phyloP scores from a whole-genome alignment of 2,329 filamentous ascomycete genomes.

The Sphaerulina musiva region DNA sequence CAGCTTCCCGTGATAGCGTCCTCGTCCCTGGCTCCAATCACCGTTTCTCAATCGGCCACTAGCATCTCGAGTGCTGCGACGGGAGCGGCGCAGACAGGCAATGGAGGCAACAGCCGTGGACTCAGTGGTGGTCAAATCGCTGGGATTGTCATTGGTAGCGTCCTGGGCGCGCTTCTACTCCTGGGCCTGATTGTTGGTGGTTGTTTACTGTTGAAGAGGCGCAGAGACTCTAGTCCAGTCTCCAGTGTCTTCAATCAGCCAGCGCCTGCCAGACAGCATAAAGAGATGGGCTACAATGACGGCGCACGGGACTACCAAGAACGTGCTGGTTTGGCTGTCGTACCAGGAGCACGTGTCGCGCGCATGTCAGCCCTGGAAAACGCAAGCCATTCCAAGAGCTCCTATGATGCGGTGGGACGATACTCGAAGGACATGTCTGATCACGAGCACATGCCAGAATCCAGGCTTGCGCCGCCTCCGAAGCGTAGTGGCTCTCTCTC shows the following conservation, averaged over 20 bases:
- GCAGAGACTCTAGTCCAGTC: constrained; percentile 53
- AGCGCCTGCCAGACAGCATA: constrained; percentile 49
- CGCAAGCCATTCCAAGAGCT: constrained; percentile 51
- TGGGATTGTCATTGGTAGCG: constrained; percentile 76
- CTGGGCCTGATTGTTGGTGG: constrained; percentile 54
- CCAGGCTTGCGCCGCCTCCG: constrained; percentile 53
- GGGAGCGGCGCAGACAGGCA: constrained; percentile 28
- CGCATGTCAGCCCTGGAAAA: constrained; percentile 92
- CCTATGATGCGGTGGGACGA: constrained; percentile 23
- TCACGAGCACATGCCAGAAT: constrained; percentile 53
- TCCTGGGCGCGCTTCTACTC: constrained; percentile 66
- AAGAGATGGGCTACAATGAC: constrained; percentile 39
- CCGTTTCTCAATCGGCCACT: constrained; percentile 56
- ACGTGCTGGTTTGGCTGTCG: constrained; percentile 58
- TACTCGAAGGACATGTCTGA: constrained; percentile 52
- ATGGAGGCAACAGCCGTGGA: constrained; percentile 53
- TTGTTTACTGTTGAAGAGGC: constrained; percentile 54
- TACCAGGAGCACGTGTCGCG: constrained; percentile 83
- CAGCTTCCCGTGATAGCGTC: constrained; percentile 61
- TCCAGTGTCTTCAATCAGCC: constrained; percentile 86
- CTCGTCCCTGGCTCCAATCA: constrained; percentile 51
- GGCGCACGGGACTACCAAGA: constrained; percentile 33
- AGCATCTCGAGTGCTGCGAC: constrained; percentile 21
- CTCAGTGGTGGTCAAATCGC: constrained; percentile 82
- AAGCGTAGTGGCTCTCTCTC: constrained; percentile 85